Base-by-base conservation (phyloP, 192 early-diverging fungal species). In the Diversispora epigaea region DNA sequence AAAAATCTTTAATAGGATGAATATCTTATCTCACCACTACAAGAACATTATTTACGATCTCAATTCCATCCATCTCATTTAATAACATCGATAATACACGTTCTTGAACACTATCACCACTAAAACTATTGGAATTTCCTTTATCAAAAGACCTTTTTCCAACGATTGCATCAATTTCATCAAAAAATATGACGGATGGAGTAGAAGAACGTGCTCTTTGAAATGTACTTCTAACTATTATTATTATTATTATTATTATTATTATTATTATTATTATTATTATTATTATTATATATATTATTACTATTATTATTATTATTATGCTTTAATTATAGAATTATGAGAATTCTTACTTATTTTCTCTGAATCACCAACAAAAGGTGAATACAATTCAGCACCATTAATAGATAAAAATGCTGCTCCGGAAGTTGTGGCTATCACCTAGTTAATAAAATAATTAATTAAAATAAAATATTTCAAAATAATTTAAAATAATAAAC, bases 101-200 rank as follows among this genome's bases (percentile, higher is more conserved):
- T 72, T 94, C 94, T 69, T 93, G 93, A 0, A 93, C 93, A 50
- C 88, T 82, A 76, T 94, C 93, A 3, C 88, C 81, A 7, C 88
- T 86, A 41, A 77, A 62, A 71, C 84, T 76, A 77, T 87, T 81
- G 25, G 25, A 32, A 22, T 81, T 81, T 79, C 88, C 82, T 58
- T 77, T 41, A 19, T 81, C 83, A 0, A 71, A 70, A 58, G 72
- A 45, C 7, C 96, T 82, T 78, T 92, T 95, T 3, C 98, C 98
- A 0, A 97, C 96, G 73, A 99, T 92, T 0, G 96, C 91, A 55
- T 99, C 98, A 49, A 98, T 87, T 80, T 99, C 98, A 82, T 99
- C 98, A 49, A 99, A 86, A 82, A 99, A 99, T 45, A 99, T 82
- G 15, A 99, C 87, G 4, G 93, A 87, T 3, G 98, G 98, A 10